Conservation (phyloP, 345 rosid species). For the Pseudoturritis turrita region DNA sequence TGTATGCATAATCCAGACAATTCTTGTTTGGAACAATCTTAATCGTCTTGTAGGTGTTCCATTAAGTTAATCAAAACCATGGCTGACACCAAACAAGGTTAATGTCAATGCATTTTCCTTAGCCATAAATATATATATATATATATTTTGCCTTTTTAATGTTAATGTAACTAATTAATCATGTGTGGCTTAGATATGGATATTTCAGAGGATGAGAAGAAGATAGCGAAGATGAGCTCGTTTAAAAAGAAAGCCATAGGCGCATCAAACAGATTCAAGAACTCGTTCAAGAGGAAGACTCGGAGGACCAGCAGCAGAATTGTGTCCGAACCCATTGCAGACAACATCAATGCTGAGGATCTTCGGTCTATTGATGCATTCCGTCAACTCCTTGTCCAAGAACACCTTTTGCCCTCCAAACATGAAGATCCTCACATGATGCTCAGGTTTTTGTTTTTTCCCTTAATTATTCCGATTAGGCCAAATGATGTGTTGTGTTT, state of each 20-base stretch:
- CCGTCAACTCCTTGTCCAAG: constrained; percentile 62
- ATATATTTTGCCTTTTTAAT: no score
- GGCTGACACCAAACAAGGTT: constrained; percentile 41
- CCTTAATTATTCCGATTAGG: neutral
- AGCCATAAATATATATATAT: neutral
- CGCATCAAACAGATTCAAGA: constrained; percentile 72
- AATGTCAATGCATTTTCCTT: constrained; percentile 10
- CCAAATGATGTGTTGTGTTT: neutral
- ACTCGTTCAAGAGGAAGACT: constrained; percentile 57
- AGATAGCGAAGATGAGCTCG: constrained; percentile 57
- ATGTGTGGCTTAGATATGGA: constrained; percentile 34
- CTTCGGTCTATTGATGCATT: constrained; percentile 61
- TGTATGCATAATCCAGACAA: neutral
- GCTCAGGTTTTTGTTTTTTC: constrained; percentile 50
- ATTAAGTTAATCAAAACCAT: constrained; percentile 30
- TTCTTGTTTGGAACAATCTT: neutral
- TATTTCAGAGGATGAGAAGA: constrained; percentile 57
- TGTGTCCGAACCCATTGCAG: constrained; percentile 45
- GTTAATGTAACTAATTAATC: neutral
- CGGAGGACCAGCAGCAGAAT: constrained; percentile 56
- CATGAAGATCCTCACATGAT: constrained; percentile 81
- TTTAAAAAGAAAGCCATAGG: constrained; percentile 70
- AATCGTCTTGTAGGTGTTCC: constrained; percentile 8
- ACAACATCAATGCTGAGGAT: constrained; percentile 57
- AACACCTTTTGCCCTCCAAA: constrained; percentile 56